Conservation (phyloP, 345 rosid genomes). For the Eucalyptus sp. region DNA sequence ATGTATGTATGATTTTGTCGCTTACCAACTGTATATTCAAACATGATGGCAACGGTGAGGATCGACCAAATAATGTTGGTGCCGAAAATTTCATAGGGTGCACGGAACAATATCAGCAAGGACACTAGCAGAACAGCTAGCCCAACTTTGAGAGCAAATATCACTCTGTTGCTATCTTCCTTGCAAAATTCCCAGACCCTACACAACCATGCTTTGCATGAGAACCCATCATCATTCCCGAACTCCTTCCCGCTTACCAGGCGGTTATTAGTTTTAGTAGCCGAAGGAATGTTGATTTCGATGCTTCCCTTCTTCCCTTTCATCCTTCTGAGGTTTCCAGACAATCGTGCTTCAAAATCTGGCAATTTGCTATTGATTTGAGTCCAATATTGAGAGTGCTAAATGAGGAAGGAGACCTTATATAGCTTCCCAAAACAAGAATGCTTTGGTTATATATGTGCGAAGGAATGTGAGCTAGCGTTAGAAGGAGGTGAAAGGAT, state of each 20-base stretch:
- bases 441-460: not conserved
- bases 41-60: conserved; percentile 65
- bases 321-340: conserved; percentile 21
- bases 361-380: not conserved
- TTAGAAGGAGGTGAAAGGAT: not conserved
- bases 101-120: conserved; percentile 40
- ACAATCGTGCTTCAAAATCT: not conserved
- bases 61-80: conserved; percentile 58
- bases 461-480: not conserved
- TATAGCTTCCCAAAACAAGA: not conserved
- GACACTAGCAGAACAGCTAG: conserved; percentile 56
- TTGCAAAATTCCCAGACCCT: conserved; percentile 41
- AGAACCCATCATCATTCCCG: not conserved
- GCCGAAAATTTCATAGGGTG: conserved; percentile 55
- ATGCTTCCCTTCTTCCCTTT: conserved; percentile 42
- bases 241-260: not conserved
- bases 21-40: conserved; percentile 62
- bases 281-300: conserved; percentile 21
- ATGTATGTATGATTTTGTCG: not conserved
- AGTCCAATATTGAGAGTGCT: not conserved
- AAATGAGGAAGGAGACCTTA: not conserved
- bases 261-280: conserved; percentile 5
- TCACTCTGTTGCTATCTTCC: conserved; percentile 42
- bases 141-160: conserved; percentile 51
- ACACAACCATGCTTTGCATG: conserved; percentile 20